Evolutionary conservation across 2,329 filamentous ascomycete species (phyloP).

Genomic region (Penicillium frequentans): DNA sequence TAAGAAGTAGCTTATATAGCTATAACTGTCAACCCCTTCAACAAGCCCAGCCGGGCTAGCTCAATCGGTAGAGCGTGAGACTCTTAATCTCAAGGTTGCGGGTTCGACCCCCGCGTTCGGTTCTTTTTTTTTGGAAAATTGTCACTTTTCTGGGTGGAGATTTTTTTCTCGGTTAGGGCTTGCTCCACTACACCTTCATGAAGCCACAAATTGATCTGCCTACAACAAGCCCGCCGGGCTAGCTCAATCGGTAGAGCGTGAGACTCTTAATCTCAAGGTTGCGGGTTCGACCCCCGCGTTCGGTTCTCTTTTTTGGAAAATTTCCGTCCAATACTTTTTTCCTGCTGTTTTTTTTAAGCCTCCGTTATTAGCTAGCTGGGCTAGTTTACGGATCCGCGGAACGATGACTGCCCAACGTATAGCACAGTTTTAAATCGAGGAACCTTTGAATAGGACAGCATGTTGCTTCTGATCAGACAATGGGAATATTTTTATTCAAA

Average conservation of each 20-base stretch:
- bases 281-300: slow-evolving; percentile 46
- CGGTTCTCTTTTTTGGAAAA: slow-evolving; percentile 28
- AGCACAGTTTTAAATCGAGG: too few relatives aligned
- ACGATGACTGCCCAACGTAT: background rate
- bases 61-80: slow-evolving; percentile 54
- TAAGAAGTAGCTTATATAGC: background rate
- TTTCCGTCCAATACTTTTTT: slow-evolving; percentile 4
- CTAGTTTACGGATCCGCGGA: too few relatives aligned
- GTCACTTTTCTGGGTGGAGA: background rate
- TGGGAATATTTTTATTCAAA: background rate
- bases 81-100: slow-evolving; percentile 49
- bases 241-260: slow-evolving; percentile 55
- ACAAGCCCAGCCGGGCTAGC: slow-evolving; percentile 44
- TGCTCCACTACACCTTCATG: background rate
- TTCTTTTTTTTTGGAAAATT: slow-evolving; percentile 26
- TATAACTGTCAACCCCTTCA: background rate
- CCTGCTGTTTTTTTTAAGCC: too few relatives aligned
- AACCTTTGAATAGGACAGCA: too few relatives aligned
- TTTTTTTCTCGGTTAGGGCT: background rate
- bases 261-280: slow-evolving; percentile 51
- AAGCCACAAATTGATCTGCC: background rate
- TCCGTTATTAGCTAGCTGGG: too few relatives aligned
- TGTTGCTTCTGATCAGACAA: too few relatives aligned
- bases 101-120: slow-evolving; percentile 46
- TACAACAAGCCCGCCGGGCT: slow-evolving; percentile 38